Conservation (phyloP, 2,329 filamentous ascomycete species). For the Fusarium sambucinum region DNA sequence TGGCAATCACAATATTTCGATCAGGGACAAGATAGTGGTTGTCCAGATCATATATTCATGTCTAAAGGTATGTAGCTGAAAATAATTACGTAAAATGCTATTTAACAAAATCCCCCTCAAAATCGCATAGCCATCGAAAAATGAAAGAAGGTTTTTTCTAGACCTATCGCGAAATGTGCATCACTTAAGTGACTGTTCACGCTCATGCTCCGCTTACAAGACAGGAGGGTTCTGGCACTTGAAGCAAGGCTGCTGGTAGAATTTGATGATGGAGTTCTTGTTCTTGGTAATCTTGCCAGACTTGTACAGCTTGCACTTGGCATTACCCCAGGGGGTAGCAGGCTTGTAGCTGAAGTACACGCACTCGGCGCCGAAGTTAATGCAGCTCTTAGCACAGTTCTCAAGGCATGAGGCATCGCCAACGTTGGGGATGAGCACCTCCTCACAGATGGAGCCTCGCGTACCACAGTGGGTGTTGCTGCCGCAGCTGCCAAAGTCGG, state of each 20-base stretch:
- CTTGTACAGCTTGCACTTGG: slow-evolving; percentile 36
- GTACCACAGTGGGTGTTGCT: slow-evolving; percentile 26
- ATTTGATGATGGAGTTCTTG: slow-evolving; percentile 15
- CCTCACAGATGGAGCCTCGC: slow-evolving; percentile 21
- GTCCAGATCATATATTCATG: slow-evolving; percentile 36
- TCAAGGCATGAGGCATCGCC: slow-evolving; percentile 30
- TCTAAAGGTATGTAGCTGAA: slow-evolving; percentile 18
- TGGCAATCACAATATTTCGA: not conserved
- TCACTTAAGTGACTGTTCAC: too few species aligned
- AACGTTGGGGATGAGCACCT: not conserved
- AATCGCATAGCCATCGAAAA: slow-evolving; percentile 23
- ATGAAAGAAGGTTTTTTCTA: slow-evolving; percentile 16
- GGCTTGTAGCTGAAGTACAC: slow-evolving; percentile 30
- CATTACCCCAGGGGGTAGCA: not conserved
- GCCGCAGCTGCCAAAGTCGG: slow-evolving; percentile 21
- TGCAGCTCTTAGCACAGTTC: slow-evolving; percentile 40
- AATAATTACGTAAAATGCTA: slow-evolving; percentile 39
- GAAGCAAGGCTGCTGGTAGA: slow-evolving; percentile 35
- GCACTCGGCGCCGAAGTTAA: slow-evolving; percentile 18
- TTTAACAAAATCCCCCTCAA: slow-evolving; percentile 4
- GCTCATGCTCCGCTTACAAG: not conserved
- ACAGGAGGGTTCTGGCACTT: slow-evolving; percentile 13
- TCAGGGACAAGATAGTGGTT: slow-evolving; percentile 25
- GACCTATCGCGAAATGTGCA: not conserved
- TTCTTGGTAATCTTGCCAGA: slow-evolving; percentile 15